Evolutionary conservation across 352 stramenopile genomes (phyloP).

Genomic region (Phytophthora crassamura): DNA sequence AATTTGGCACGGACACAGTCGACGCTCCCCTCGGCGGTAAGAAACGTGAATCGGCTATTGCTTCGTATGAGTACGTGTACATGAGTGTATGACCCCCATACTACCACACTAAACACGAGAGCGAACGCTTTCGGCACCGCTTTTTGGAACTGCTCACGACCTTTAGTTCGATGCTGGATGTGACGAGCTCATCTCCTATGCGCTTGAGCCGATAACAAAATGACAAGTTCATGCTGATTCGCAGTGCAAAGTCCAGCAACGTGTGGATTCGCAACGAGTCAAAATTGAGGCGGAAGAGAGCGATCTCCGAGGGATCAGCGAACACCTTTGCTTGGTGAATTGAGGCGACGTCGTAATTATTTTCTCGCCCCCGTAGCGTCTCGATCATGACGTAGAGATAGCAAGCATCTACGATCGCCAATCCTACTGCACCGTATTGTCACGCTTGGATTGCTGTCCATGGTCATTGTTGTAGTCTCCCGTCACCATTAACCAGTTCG

Average conservation of each 20-base stretch:
- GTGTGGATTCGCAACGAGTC: conserved; percentile 31
- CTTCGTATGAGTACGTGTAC: background rate
- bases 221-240: conserved; percentile 21
- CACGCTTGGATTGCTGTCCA: background rate
- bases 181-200: conserved; percentile 6
- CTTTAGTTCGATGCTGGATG: background rate
- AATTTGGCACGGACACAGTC: conserved; percentile 7
- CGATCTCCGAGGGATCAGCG: conserved; percentile 22
- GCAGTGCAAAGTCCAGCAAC: conserved; percentile 17
- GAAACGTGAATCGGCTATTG: conserved; percentile 4
- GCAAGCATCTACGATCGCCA: conserved; percentile 2
- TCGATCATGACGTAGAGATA: conserved; percentile 6
- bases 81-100: no score
- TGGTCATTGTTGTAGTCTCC: conserved; percentile 19
- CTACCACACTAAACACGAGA: background rate
- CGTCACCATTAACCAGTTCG: conserved; percentile 26
- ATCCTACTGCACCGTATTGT: background rate
- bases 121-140: conserved; percentile 7
- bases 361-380: conserved; percentile 5
- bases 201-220: conserved; percentile 27
- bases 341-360: background rate
- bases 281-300: conserved; percentile 25
- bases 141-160: conserved; percentile 1
- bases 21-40: background rate
- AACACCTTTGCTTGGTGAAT: conserved; percentile 2